Evolutionary conservation across 177 flowering plant species (phyloP), one percentile per base, ranked within the genome.

Genomic region (Vitis hybrid): DNA sequence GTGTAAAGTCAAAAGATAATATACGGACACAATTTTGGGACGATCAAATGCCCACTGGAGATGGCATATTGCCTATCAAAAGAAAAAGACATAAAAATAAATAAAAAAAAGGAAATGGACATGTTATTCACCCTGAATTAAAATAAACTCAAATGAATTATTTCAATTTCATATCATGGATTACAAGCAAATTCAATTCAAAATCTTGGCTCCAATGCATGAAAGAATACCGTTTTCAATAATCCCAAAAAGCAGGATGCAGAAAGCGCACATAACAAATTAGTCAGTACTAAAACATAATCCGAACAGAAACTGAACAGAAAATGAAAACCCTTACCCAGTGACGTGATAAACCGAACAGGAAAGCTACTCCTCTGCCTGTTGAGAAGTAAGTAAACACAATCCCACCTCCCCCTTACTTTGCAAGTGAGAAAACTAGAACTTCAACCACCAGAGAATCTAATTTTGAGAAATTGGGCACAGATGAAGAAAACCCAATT

Each of bases 321-420:
- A 39, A 39, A 39, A 39, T 39, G 45, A 39, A 39, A 39, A 5
- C 45, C 45, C 70, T 72, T 23, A 72, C 75, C 70, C 11, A 10
- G 63, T 50, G 50, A 26, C 12, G 45, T 14, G 17, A 9, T 65
- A 59, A 59, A 1, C 64, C 58, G 74, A 71, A 15, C 50, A 56
- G 49, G 21, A 56, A 71, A 49, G 61, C 23, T 21, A 9, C 10
- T 18, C 45, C 15, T 19, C 11, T 54, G 52, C 9, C 21, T 15
- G 11, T 52, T 26, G 19, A 49, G 17, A 26, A 52, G 52, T 26
- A 52, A 66, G 17, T 5, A 7, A 52, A 1, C 59, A 30, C 12
- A 56, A 52, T 6, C 59, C 19, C 12, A 17, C 19, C 23, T 65
- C 14, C 39, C 56, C 6, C 26, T n/a, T 11, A 65, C 49, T 65